These are phyloP conservation scores for Syzygium oleosum DNA, from an alignment of 345 rosid species.

Conservation along the genomic window DNA sequence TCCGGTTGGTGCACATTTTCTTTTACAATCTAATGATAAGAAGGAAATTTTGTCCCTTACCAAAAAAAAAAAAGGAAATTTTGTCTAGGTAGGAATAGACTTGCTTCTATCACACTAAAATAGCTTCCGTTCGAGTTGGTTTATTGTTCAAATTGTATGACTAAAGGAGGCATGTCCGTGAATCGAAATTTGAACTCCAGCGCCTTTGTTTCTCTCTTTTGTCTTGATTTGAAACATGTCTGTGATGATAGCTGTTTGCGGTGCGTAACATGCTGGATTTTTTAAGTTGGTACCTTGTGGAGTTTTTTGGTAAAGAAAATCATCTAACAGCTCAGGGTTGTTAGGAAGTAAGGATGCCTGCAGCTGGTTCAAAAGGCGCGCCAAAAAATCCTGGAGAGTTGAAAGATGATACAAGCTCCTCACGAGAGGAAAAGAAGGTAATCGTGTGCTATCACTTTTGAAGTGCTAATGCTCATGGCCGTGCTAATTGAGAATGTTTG, in stretches of 20 bases:
- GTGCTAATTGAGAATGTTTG: background rate
- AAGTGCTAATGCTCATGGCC: background rate
- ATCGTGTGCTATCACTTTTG: background rate
- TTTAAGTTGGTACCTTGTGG: background rate
- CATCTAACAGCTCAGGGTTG: constrained; percentile 16
- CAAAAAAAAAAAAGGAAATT: background rate
- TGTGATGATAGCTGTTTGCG: background rate
- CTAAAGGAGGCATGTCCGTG: background rate
- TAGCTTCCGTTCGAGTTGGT: background rate
- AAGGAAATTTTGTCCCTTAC: background rate
- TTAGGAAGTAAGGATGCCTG: constrained; percentile 98
- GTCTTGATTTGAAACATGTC: background rate
- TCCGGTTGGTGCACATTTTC: background rate
- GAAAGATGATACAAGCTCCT: constrained; percentile 77
- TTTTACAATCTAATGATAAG: background rate
- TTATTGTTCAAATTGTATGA: background rate
- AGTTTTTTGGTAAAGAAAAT: background rate
- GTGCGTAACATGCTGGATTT: background rate
- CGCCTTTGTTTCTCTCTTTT: background rate
- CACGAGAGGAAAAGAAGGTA: constrained; percentile 92
- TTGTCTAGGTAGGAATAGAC: background rate
- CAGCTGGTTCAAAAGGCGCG: constrained; percentile 83
- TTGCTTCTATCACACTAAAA: background rate
- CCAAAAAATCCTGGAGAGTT: constrained; percentile 63
- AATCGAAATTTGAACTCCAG: background rate